Evolutionary conservation across 2,329 filamentous ascomycete species (phyloP), one percentile per base, ranked within the genome.

Genomic region (Penicillium fuscoglaucum): DNA sequence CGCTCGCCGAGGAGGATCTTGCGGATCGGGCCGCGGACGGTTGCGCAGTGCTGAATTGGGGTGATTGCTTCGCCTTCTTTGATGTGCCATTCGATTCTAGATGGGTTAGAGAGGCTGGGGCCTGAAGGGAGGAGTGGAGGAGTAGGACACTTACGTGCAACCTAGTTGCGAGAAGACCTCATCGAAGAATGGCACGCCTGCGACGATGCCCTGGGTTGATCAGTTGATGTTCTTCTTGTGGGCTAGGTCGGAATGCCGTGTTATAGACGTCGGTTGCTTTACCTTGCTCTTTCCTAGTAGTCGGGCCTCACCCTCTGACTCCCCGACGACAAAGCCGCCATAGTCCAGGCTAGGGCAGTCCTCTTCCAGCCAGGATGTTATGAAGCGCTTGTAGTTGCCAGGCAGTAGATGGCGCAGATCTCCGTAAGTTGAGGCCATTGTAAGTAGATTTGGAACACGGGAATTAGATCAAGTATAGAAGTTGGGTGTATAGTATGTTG

Each of bases 281-380:
- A 83, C 81, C 69, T 80, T 74, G 62, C 80, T 82, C 71, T 87
- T 87, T 3, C 84, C 85, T 24, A 87, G 72, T 21, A 87, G 67
- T 64, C 67, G 69, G n/a, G 78, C 78, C 63, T 78, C 76, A 5
- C 73, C 72, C 6, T 72, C 67, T 7, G 74, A 73, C 61, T 80
- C 78, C 51, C 95, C 95, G 26, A 99, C 95, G 7, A 99, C 95
- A 76, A 96, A 99, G 60, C 95, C 95, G 70, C 91, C 95, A 74
- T 96, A 97, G 82, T 99, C 95, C 78, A 96, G 93, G 53, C 91
- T 95, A 5, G 95, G 95, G 3, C 92, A 96, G 79, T 99, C 95
- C 78, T 99, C 95, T 70, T 92, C 90, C 15, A 97, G 88, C 95
- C 95, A 99, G 69, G 84, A 79, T 26, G 88, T 84, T 62, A 97